Conservation (phyloP, 2,329 filamentous ascomycete genomes). For the Colletotrichum sp. region DNA sequence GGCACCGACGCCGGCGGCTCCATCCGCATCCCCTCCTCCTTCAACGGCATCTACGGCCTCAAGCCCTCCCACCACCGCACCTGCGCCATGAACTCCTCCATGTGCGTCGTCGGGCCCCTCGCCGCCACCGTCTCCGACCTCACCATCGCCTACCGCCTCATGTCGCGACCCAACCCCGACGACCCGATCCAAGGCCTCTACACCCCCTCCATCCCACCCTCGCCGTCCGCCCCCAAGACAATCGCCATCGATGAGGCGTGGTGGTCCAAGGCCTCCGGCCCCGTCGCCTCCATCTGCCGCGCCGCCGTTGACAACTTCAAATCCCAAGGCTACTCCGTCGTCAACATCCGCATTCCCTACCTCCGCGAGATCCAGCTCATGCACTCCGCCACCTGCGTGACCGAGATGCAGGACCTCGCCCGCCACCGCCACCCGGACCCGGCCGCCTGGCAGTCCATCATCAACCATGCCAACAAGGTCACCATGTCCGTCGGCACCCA, state of each 20-base stretch:
- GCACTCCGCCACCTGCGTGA: conserved; percentile 78
- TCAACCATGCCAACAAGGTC: conserved; percentile 73
- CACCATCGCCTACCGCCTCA: conserved; percentile 80
- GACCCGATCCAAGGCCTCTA: conserved; percentile 64
- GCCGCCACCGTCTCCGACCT: conserved; percentile 79
- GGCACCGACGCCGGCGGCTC: conserved; percentile 79
- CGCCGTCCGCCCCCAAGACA: conserved; percentile 54
- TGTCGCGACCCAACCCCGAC: conserved; percentile 73
- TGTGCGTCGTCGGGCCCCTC: conserved; percentile 75
- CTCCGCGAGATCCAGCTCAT: conserved; percentile 76
- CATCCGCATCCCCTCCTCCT: conserved; percentile 74
- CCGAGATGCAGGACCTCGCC: conserved; percentile 62
- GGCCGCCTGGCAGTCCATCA: conserved; percentile 54
- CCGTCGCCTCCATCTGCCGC: conserved; percentile 67
- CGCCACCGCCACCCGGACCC: conserved; percentile 47
- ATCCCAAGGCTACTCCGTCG: conserved; percentile 50
- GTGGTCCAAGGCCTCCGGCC: conserved; percentile 57
- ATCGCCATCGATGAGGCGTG: conserved; percentile 72
- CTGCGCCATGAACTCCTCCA: conserved; percentile 56
- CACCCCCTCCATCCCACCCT: conserved; percentile 55
- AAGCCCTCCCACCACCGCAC: conserved; percentile 80
- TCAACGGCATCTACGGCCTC: conserved; percentile 82
- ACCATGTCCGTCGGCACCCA: conserved; percentile 69
- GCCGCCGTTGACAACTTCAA: conserved; percentile 63
- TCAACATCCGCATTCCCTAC: conserved; percentile 69